These are phyloP conservation scores for Mycena floridula DNA, from an alignment of 768 basidiomycete genomes.

Conservation along the genomic window DNA sequence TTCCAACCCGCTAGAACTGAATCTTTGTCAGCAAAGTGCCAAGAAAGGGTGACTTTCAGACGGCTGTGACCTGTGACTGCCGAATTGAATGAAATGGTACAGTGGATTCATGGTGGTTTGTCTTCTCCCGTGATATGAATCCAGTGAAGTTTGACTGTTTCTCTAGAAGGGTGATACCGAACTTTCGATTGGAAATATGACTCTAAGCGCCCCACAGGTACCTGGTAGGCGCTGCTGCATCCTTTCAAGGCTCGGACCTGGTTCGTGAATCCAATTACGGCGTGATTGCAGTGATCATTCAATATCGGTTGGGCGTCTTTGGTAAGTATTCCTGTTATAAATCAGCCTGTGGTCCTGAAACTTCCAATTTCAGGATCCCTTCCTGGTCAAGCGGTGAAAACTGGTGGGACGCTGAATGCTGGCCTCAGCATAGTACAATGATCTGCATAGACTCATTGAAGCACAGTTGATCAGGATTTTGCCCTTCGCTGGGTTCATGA, in stretches of 20 bases:
- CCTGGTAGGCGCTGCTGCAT: slow-evolving; percentile 2
- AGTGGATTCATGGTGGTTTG: slow-evolving; percentile 26
- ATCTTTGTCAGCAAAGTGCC: too few relatives aligned
- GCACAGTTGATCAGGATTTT: slow-evolving; percentile 25
- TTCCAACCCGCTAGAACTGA: too few relatives aligned
- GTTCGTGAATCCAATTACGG: slow-evolving; percentile 11
- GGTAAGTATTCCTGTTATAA: slow-evolving; percentile 7
- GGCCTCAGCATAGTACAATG: slow-evolving; percentile 17
- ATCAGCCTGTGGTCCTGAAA: background rate
- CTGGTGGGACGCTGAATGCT: slow-evolving; percentile 22
- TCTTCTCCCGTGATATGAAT: slow-evolving; percentile 4
- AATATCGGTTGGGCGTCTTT: slow-evolving; percentile 24
- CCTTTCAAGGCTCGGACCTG: background rate
- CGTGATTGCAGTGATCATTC: slow-evolving; percentile 15
- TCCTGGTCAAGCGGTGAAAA: slow-evolving; percentile 19
- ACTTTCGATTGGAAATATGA: too few relatives aligned
- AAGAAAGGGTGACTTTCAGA: too few relatives aligned
- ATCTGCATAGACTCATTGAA: slow-evolving; percentile 2
- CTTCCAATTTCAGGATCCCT: slow-evolving; percentile 21
- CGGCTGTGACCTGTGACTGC: too few relatives aligned
- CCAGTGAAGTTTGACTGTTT: too few relatives aligned
- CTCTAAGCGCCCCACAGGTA: slow-evolving; percentile 16
- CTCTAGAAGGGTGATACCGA: too few relatives aligned
- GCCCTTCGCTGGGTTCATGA: slow-evolving; percentile 26
- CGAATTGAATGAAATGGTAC: too few relatives aligned